Base-by-base conservation (phyloP, 176 grass and related monocot genomes). In the Chloris gayana region DNA sequence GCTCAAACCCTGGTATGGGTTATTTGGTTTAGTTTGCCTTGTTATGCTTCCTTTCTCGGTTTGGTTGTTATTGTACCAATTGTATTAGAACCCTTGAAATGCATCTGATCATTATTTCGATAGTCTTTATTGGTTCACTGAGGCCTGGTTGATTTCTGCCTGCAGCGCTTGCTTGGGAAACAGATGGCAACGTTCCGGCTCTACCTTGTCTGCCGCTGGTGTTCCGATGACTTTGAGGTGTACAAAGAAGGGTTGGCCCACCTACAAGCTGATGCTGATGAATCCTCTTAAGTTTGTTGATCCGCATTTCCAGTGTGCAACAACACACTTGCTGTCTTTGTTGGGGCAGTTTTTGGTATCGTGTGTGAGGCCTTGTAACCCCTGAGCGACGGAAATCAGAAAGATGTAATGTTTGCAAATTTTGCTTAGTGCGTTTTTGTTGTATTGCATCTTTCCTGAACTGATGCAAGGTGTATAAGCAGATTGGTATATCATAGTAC, bases 101-200 rank as follows among this genome's bases (percentile, higher is more conserved):
- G 34, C 73, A 75, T 75, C 32, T 58, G n/a, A 25, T 46, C 14
- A 63, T 66, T 42, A 1, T 56, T 17, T 60, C 2, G 35, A 37
- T 17, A 13, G 10, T 56, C 5, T 72, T 14, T 73, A 37, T 14
- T 41, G 39, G 50, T 79, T 39, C 32, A 73, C n/a, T 85, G 29
- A 85, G 14, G 10, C 59, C 46, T 6, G 8, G 5, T 82, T 57
- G 17, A 41, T 76, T 64, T 71, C 12, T 79, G 25, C 78, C n/a
- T 0, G 84, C 84, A 95, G 90, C 77, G 92, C 5, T 53, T 95
- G 68, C 90, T 98, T 50, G 92, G 81, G 17, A 64, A 86, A 6
- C 86, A 91, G 71, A 95, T 98, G 96, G 92, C 96, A 8, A 93
- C 96, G 39, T 95, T 95, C 79, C 88, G 87, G 24, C 62, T 98